Evolutionary conservation across 139 green algal genomes (phyloP).

Genomic region (Chlorella sp.): DNA sequence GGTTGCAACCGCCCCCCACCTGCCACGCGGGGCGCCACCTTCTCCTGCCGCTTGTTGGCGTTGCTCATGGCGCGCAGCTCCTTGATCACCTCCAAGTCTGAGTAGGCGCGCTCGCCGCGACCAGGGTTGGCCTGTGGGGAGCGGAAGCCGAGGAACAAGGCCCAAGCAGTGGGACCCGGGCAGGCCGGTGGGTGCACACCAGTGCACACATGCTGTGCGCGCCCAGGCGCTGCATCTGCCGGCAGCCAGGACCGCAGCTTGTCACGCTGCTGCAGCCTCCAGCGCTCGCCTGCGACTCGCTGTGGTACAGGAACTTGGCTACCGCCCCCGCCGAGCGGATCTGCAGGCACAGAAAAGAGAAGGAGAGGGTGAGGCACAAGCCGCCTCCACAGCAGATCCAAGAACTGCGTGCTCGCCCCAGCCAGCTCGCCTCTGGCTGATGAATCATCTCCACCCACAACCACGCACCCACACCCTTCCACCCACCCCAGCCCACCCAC

Average conservation of each 20-base stretch:
- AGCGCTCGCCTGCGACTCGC: slow-evolving; percentile 41
- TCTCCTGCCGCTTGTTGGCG: slow-evolving; percentile 9
- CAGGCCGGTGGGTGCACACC: not conserved
- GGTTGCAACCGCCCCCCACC: not conserved
- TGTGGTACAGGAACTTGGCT: slow-evolving; percentile 72
- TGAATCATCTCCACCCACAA: no score
- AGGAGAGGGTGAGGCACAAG: no score
- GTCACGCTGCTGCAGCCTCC: no score
- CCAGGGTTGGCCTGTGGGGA: slow-evolving; percentile 16
- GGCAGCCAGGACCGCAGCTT: no score
- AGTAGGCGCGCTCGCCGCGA: slow-evolving; percentile 60
- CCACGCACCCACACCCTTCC: no score
- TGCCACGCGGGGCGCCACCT: slow-evolving; percentile 22
- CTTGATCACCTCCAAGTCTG: slow-evolving; percentile 61
- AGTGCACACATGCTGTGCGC: no score
- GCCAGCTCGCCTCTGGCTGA: no score
- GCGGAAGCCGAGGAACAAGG: not conserved
- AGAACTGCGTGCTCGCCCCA: not conserved
- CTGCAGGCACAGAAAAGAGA: not conserved
- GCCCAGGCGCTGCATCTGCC: no score
- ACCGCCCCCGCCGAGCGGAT: not conserved
- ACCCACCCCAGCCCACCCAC: slow-evolving; percentile 13
- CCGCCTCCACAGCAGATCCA: no score
- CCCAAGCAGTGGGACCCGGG: not conserved
- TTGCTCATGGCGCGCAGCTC: slow-evolving; percentile 64